A percentile compares a stretch with the other conserved stretches of the same genome.
Evolutionary conservation across 2,329 filamentous ascomycete species (phyloP).

Genomic region (Exophiala lecanii-corni): DNA sequence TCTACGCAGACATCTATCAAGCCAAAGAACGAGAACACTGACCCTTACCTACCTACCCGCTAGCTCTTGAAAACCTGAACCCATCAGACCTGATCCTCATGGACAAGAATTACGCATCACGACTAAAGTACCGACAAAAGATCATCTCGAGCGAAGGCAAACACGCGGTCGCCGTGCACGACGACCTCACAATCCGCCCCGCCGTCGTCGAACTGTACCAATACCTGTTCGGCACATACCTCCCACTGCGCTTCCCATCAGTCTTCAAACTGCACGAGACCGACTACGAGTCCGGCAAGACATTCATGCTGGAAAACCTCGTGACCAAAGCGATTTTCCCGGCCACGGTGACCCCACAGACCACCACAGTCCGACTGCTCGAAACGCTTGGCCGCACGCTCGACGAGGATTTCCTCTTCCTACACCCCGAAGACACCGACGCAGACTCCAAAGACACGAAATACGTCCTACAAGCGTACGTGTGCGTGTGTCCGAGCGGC

Average conservation of each 20-base stretch:
- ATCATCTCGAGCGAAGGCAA: conserved; percentile 43
- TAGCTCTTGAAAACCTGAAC: conserved; percentile 50
- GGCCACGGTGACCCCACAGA: conserved; percentile 29
- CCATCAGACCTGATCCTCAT: conserved; percentile 54
- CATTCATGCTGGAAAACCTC: conserved; percentile 41
- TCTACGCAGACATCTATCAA: no score
- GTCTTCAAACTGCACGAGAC: conserved; percentile 44
- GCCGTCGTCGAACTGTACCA: conserved; percentile 55
- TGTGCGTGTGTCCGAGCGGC: conserved; percentile 54
- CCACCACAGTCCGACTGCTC: conserved; percentile 39
- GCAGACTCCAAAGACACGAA: conserved; percentile 26
- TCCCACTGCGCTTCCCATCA: conserved; percentile 53
- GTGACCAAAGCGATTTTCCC: conserved; percentile 43
- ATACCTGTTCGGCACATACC: conserved; percentile 51
- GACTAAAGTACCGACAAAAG: conserved; percentile 46
- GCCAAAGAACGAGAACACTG: not conserved
- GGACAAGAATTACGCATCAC: conserved; percentile 54
- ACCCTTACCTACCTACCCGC: conserved; percentile 3
- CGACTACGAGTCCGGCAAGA: conserved; percentile 26
- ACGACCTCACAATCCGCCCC: conserved; percentile 37
- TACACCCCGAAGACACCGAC: conserved; percentile 43
- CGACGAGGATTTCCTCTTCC: conserved; percentile 58
- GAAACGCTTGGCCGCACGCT: conserved; percentile 48
- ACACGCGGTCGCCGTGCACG: conserved; percentile 37
- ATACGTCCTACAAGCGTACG: conserved; percentile 55